Base-by-base conservation (phyloP, 1,284 basidiomycete genomes). In the Tilletia walkeri region DNA sequence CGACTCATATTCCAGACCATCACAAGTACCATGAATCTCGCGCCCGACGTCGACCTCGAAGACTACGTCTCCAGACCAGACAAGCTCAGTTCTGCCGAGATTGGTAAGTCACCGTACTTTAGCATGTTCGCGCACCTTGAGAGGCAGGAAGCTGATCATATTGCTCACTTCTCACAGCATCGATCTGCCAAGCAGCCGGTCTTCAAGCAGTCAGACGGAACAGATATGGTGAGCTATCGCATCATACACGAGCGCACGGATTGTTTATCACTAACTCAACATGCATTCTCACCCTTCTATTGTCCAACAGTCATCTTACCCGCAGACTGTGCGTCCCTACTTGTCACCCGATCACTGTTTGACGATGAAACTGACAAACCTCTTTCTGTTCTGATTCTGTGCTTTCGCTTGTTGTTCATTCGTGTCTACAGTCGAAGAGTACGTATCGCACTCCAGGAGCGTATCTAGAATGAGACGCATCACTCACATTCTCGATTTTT, bases 1-100 rank as follows among this genome's bases (percentile, higher is more conserved):
- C 92, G 96, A 68, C 86, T 99, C 65, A 95, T 99, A 78, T 99
- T 98, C 91, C 96, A 99, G 84, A 98, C 96, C 10, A 92, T 94
- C 69, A 96, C 95, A 4, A 88, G 88, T 80, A 98, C 96, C 86
- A 99, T 99, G 96, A 98, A 96, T 84, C 88, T 99, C 59, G 91
- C 94, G 36, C 94, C 95, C 9, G 96, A 99, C 83, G 96, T 99
- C 12, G 96, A 99, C 84, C 86, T 99, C 53, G 96, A 99, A 86
- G 96, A 99, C 83, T 98, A 96, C 82, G 94, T 99, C 53, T 96
- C 94, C 67, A 89, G 96, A 81, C 96, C 96, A 65, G 96, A 99
- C 84, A 90, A 93, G 79, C 86, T 99, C 73, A 95, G 94, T 9
- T 94, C 93, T 4, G 96, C 96, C 50, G 94, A 99, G 84, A 97